Percentiles rank a stretch among this genome's conserved stretches.
Evolutionary conservation across 257 asterid genomes (phyloP).

Genomic region (Voacanga thouarsii): DNA sequence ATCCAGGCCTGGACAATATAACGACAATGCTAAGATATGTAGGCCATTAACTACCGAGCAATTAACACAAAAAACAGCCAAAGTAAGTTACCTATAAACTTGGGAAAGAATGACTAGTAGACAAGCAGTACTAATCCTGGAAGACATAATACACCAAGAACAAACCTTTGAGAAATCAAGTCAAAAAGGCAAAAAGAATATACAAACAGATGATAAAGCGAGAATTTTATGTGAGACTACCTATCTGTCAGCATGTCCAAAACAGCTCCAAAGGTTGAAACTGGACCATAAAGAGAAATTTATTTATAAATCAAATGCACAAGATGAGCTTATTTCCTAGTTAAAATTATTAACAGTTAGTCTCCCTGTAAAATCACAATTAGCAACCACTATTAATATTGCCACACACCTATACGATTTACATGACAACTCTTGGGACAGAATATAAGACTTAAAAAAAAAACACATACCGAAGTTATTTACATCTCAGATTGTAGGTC

Average conservation of each 20-base stretch:
- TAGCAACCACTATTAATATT: background rate
- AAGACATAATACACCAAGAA: constrained; percentile 24
- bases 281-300: constrained; percentile 43
- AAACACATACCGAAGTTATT: background rate
- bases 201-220: background rate
- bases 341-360: background rate
- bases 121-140: constrained; percentile 97
- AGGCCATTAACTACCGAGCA: background rate
- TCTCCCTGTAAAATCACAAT: background rate
- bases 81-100: constrained; percentile 71
- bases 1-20: constrained; percentile 69
- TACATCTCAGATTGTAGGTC: background rate
- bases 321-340: background rate
- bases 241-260: constrained; percentile 99
- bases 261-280: constrained; percentile 96
- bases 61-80: constrained; percentile 1
- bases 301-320: constrained; percentile 8
- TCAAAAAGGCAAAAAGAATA: constrained; percentile 13
- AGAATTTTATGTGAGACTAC: constrained; percentile 30
- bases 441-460: background rate
- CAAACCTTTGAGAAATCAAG: background rate
- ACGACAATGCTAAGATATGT: constrained; percentile 16
- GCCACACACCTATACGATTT: background rate
- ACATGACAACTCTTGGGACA: background rate
- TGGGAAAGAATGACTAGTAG: constrained; percentile 93